Evolutionary conservation across 805 yeast genomes (phyloP), one percentile per base, ranked within the genome.

Genomic region (Saccharomycopsis oosterbeekiorum): DNA sequence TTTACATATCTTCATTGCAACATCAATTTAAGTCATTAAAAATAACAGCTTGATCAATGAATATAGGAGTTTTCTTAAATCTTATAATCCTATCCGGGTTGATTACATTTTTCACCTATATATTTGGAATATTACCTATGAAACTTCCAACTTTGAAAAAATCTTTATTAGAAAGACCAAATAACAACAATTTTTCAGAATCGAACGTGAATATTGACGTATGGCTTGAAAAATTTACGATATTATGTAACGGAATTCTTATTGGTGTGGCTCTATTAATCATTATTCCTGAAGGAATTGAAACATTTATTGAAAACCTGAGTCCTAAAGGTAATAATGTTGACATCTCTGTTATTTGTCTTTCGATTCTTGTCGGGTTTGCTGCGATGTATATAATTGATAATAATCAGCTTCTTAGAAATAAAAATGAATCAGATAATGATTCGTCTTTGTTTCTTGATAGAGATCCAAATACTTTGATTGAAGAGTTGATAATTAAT

Each of bases 261-360:
- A 72, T 85, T 5, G 84, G 89, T 4, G 80, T 89, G 0, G 77
- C 86, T 1, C 70, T 85, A 59, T 74, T 80, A 10, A 74, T 86
- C 17, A 80, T 86, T 29, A 76, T 86, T 19, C 90, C 90, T 0
- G 91, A 86, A 69, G 89, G 89, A 2, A 74, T 82, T 19, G 82
- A 78, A 63, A 76, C 78, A 4, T 65, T 79, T 53, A 73, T 71
- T 62, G 67, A 65, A 4, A n/a, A 24, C 19, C 34, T 26, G 24
- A 26, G 19, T 21, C 39, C 37, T 8, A 53, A 56, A 1, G 14
- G 4, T 19, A 41, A 41, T n/a, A 15, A 41, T 8, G 41, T 15
- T 29, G 17, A 19, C 6, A 26, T 34, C 40, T 26, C 51, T 5
- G 69, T 71, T 14, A 70, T 81, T 43, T 88, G 89, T 1, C 54